Evolutionary conservation across 2,329 filamentous ascomycete genomes (phyloP).

Genomic region (Ceratocystis ficicola): DNA sequence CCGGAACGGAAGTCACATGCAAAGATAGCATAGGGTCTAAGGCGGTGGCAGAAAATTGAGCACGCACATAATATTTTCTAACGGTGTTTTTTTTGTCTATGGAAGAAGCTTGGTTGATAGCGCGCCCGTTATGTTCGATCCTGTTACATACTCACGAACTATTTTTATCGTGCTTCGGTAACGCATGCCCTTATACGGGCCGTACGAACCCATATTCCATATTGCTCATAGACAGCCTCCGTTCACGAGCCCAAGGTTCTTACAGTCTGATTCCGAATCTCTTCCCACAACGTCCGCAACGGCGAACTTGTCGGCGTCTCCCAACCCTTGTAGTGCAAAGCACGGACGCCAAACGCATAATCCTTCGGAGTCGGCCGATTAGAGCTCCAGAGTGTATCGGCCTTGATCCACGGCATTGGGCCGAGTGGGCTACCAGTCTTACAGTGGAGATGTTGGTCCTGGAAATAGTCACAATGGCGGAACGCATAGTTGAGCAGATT

Average conservation of each 20-base stretch:
- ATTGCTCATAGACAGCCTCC: background rate
- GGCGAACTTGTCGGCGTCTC: constrained; percentile 9
- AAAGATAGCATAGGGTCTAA: background rate
- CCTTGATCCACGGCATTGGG: constrained; percentile 20
- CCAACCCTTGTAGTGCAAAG: constrained; percentile 22
- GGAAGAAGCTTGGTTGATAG: too few species aligned
- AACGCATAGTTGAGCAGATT: constrained; percentile 36
- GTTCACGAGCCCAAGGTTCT: background rate
- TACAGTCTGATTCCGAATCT: background rate
- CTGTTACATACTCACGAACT: too few species aligned
- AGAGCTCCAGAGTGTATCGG: constrained; percentile 19
- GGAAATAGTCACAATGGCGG: constrained; percentile 25
- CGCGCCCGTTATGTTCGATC: too few species aligned
- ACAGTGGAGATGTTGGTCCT: constrained; percentile 14
- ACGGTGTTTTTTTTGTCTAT: background rate
- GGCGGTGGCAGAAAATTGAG: constrained; percentile 1
- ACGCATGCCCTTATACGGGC: background rate
- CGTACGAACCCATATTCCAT: background rate
- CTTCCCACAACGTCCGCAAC: constrained; percentile 17
- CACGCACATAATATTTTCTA: background rate
- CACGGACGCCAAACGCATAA: constrained; percentile 17
- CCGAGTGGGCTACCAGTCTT: constrained; percentile 16
- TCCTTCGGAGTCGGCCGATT: constrained; percentile 18
- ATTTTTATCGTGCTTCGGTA: too few species aligned
- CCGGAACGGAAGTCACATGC: background rate